phyloP scores from a whole-genome alignment of 2,329 filamentous ascomycete genomes.

The Plenodomus biglobosus region DNA sequence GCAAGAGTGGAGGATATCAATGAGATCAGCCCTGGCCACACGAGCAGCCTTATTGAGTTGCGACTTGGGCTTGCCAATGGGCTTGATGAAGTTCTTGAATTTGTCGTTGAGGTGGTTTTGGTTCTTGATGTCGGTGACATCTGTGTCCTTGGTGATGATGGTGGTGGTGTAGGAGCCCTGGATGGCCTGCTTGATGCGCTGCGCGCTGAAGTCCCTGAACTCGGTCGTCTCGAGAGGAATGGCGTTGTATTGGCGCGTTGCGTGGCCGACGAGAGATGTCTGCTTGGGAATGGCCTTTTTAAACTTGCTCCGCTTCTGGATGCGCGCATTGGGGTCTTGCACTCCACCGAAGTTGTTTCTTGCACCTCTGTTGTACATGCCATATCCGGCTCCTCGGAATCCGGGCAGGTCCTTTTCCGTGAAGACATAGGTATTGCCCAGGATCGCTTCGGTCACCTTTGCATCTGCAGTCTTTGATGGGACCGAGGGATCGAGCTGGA shows the following conservation, averaged over 20 bases:
- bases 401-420: slow-evolving; percentile 90
- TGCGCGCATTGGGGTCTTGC: slow-evolving; percentile 37
- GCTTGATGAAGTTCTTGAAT: slow-evolving; percentile 40
- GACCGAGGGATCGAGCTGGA: slow-evolving; percentile 67
- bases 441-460: slow-evolving; percentile 54
- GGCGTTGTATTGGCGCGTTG: slow-evolving; percentile 59
- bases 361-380: slow-evolving; percentile 24
- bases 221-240: slow-evolving; percentile 50
- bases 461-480: slow-evolving; percentile 1
- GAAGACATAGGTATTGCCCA: slow-evolving; percentile 88
- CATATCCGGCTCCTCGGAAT: slow-evolving; percentile 53
- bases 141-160: slow-evolving; percentile 32
- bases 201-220: slow-evolving; percentile 46
- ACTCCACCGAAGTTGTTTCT: slow-evolving; percentile 23
- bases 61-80: slow-evolving; percentile 21
- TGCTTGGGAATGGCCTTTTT: slow-evolving; percentile 44
- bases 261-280: slow-evolving; percentile 61
- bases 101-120: slow-evolving; percentile 32
- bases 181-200: slow-evolving; percentile 51
- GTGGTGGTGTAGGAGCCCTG: slow-evolving; percentile 35
- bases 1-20: slow-evolving; percentile 79
- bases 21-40: slow-evolving; percentile 82
- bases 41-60: slow-evolving; percentile 76
- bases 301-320: slow-evolving; percentile 40
- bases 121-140: slow-evolving; percentile 27